Evolutionary conservation across 2,329 filamentous ascomycete genomes (phyloP), one percentile per base, ranked within the genome.

Genomic region (Diplocarpon rosae): DNA sequence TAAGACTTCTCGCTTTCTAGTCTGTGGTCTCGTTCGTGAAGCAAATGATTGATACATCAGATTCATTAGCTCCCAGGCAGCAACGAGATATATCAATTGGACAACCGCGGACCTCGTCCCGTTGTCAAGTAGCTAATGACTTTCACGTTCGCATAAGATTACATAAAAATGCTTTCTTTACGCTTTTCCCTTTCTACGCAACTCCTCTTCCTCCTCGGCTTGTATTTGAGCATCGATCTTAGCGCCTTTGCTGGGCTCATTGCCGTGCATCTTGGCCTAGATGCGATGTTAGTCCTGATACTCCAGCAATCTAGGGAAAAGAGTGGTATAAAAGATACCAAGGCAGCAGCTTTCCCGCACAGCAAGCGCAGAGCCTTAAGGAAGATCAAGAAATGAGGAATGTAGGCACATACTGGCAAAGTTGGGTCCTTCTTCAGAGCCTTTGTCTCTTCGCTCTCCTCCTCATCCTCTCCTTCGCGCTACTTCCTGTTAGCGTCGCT

Each of bases 211-310:
- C 47, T 88, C 83, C 56, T 87, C 83, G 4, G 75, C 73, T 58
- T 74, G 68, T 37, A 88, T 54, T 63, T 83, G 61, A 46, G 83
- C 75, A 62, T 88, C 83, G 46, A 86, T 72, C 69, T 83, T 75
- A 17, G 83, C 83, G 14, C 83, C 83, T 58, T 69, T 76, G 15
- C 77, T 83, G 1, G 83, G 83, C 65, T 86, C 72, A 60, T 87
- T 87, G 48, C 82, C 82, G 59, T 88, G 82, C 52, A 70, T 59
- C 54, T 66, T 73, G 44, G 82, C 83, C 76, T 65, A 33, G 30
- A n/a, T 33, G 10, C 9, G 10, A 10, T 39, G 31, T 48, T 35
- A 44, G 44, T 24, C 7, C 20, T 24, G 20, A 24, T 4, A 7
- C 36, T 36, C 24, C 5, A 9, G 30, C n/a, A 5, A 9, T 32